phyloP scores from a whole-genome alignment of 2,329 filamentous ascomycete genomes.

The Diaporthe ampelina region DNA sequence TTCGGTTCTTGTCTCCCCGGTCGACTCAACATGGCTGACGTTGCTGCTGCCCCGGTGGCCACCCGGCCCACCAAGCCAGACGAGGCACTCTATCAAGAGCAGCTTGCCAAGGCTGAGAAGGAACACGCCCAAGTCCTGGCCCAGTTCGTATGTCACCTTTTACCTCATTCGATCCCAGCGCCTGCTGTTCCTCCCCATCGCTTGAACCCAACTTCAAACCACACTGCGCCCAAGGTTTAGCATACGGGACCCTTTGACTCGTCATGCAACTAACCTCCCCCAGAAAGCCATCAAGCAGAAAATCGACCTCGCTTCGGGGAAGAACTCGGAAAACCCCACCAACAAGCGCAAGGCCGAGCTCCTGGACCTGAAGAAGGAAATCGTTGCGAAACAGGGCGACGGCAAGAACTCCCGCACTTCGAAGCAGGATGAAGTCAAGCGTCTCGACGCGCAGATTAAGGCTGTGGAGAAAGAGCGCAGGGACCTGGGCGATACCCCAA shows the following conservation, averaged over 20 bases:
- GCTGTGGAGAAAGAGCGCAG: too few species aligned
- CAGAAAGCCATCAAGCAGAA: constrained; percentile 91
- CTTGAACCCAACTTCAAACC: background rate
- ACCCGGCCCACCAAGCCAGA: constrained; percentile 86
- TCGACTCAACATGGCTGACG: constrained; percentile 61
- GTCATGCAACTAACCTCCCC: constrained; percentile 26
- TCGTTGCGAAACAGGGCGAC: constrained; percentile 87
- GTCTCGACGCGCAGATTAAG: too few species aligned
- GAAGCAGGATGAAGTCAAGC: constrained; percentile 92
- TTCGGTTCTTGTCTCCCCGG: constrained; percentile 40
- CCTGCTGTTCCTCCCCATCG: constrained; percentile 20
- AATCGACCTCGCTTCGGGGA: constrained; percentile 83
- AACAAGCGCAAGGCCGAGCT: constrained; percentile 90
- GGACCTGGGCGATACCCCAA: too few species aligned
- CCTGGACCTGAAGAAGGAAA: constrained; percentile 83
- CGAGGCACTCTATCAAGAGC: constrained; percentile 85
- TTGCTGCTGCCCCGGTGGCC: constrained; percentile 58
- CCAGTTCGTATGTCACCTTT: constrained; percentile 51
- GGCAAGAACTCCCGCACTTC: constrained; percentile 85
- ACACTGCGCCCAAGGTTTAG: background rate
- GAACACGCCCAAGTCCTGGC: constrained; percentile 84
- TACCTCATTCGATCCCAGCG: background rate
- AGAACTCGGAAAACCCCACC: constrained; percentile 81
- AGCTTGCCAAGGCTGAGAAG: constrained; percentile 86
- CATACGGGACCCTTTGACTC: background rate